phyloP scores from a whole-genome alignment of 176 grass and related monocot species.

The Metroxylon sagu region DNA sequence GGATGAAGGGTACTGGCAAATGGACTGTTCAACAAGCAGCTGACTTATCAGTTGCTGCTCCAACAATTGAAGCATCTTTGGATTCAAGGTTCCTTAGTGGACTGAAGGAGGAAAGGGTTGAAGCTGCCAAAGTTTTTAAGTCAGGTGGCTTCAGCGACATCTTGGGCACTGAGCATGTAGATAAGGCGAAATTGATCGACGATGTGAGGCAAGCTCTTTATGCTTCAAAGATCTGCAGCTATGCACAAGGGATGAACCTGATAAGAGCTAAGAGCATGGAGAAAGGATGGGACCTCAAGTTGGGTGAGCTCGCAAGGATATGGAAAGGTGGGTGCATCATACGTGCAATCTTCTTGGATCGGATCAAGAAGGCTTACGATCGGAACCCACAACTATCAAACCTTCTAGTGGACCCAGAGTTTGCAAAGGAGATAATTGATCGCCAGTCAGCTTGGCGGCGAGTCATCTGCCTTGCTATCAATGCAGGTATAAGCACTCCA shows the following conservation, averaged over 20 bases:
- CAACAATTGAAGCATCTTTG: slow-evolving; percentile 9
- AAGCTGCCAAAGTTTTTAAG: slow-evolving; percentile 9
- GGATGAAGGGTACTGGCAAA: slow-evolving; percentile 12
- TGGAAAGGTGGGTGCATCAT: slow-evolving; percentile 13
- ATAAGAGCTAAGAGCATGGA: slow-evolving; percentile 11
- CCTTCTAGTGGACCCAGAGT: slow-evolving; percentile 13
- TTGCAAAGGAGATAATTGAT: slow-evolving; percentile 11
- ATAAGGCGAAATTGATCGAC: slow-evolving; percentile 3
- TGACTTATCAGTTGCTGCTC: slow-evolving; percentile 11
- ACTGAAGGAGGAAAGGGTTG: slow-evolving; percentile 9
- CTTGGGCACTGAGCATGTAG: neutral
- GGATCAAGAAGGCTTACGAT: slow-evolving; percentile 11
- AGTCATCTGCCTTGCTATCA: slow-evolving; percentile 10
- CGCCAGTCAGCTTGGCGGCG: slow-evolving; percentile 10
- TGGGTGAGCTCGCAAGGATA: slow-evolving; percentile 12
- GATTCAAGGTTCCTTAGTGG: slow-evolving; percentile 13
- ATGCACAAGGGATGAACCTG: slow-evolving; percentile 15
- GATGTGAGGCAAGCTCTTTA: slow-evolving; percentile 14
- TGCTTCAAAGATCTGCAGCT: slow-evolving; percentile 13
- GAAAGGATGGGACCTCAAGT: slow-evolving; percentile 15
- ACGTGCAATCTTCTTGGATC: slow-evolving; percentile 12
- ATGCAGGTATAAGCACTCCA: slow-evolving; percentile 2
- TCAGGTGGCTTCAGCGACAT: neutral
- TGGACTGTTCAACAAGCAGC: slow-evolving; percentile 17
- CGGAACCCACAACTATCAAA: slow-evolving; percentile 1